phyloP scores from a whole-genome alignment of 139 green algal species.

The Picochlorum sp. region DNA sequence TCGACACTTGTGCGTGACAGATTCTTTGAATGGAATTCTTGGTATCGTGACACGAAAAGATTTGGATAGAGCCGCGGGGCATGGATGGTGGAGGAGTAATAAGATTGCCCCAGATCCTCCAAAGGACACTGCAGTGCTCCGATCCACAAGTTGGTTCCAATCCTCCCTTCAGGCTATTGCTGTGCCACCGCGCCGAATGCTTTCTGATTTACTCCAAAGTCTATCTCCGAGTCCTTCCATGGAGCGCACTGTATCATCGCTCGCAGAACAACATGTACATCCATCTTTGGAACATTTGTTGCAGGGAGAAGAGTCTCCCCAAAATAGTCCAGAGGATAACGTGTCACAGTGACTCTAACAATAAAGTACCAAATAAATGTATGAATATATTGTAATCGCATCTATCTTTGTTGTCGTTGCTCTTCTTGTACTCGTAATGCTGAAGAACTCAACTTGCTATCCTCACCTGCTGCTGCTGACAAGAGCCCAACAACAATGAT shows the following conservation, averaged over 20 bases:
- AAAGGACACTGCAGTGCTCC: not conserved
- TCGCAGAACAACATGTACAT: not conserved
- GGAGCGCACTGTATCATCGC: not conserved
- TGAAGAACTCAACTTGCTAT: conserved; percentile 60
- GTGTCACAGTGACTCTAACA: no score
- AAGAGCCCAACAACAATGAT: conserved; percentile 71
- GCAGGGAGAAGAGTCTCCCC: not conserved
- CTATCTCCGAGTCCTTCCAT: not conserved
- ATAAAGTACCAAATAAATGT: not conserved
- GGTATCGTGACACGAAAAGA: conserved; percentile 95
- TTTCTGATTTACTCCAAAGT: not conserved
- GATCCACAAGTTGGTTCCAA: conserved; percentile 4
- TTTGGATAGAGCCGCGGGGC: conserved; percentile 53
- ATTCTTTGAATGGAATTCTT: conserved; percentile 52
- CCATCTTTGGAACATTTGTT: conserved; percentile 1
- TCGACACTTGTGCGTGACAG: conserved; percentile 84
- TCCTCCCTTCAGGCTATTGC: conserved; percentile 7
- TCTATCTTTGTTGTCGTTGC: not conserved
- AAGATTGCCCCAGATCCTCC: conserved; percentile 16
- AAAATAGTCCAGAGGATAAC: no score
- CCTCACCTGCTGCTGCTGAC: not conserved
- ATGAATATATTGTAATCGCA: not conserved
- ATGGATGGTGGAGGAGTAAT: conserved; percentile 31
- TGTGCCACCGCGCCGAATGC: conserved; percentile 4
- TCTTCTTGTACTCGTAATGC: conserved; percentile 36